Conservation (phyloP, 2,329 filamentous ascomycete species). For the Pseudofabraea citricarpa region DNA sequence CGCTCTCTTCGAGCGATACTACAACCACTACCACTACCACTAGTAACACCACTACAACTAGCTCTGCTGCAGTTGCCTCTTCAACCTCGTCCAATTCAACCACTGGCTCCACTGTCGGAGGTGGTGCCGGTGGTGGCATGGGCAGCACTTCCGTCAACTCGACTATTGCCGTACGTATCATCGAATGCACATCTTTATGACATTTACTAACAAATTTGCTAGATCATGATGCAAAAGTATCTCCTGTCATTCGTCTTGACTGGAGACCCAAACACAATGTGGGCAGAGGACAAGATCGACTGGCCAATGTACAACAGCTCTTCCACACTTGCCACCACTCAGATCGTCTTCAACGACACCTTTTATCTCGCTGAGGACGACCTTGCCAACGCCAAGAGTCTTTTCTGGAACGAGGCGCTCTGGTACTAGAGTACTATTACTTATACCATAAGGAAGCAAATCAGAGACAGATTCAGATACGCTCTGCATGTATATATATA, state of each 20-base stretch:
- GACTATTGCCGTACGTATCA: conserved; percentile 15
- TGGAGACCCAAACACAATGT: conserved; percentile 28
- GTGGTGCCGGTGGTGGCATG: conserved; percentile 13
- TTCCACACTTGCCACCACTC: conserved; percentile 16
- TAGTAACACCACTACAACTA: conserved; percentile 8
- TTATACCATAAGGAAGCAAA: no score
- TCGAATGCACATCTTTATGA: background rate
- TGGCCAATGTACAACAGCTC: conserved; percentile 28
- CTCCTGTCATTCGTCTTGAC: conserved; percentile 28
- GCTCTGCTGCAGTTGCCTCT: conserved; percentile 9
- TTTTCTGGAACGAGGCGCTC: conserved; percentile 30
- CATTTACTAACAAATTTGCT: conserved; percentile 4
- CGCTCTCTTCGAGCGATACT: conserved; percentile 15
- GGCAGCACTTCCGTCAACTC: conserved; percentile 21
- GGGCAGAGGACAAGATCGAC: conserved; percentile 28
- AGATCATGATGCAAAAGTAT: conserved; percentile 30
- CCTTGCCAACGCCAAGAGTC: conserved; percentile 26
- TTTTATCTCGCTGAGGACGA: conserved; percentile 26
- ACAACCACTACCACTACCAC: conserved; percentile 7
- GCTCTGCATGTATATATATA: no score
- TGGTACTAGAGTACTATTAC: conserved; percentile 32
- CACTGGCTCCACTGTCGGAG: background rate
- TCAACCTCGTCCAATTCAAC: background rate
- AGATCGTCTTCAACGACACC: conserved; percentile 30
- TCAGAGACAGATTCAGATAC: no score